These are phyloP conservation scores for Hypoxylon rickii DNA, from an alignment of 495 filamentous ascomycete species.

Conservation along the genomic window DNA sequence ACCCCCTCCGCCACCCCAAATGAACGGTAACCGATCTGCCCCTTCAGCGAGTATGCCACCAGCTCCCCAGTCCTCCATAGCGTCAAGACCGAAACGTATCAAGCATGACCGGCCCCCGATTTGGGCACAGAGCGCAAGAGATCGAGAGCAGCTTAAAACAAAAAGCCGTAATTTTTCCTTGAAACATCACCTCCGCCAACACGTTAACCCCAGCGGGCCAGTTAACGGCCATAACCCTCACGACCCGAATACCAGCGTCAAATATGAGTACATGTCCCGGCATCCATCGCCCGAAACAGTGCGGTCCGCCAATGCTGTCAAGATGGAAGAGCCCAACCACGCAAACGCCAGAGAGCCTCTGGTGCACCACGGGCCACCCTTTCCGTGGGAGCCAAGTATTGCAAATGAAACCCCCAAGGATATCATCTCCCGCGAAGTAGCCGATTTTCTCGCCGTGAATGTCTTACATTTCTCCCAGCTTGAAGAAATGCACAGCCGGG, in stretches of 20 bases:
- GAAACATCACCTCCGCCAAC: constrained; percentile 38
- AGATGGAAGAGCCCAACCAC: constrained; percentile 26
- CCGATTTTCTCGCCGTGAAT: constrained; percentile 73
- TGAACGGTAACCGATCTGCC: constrained; percentile 45
- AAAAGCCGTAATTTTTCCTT: constrained; percentile 44
- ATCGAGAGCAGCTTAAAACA: constrained; percentile 26
- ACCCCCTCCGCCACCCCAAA: constrained; percentile 48
- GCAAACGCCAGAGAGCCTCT: constrained; percentile 11
- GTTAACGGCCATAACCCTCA: constrained; percentile 44
- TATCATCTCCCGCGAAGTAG: constrained; percentile 66
- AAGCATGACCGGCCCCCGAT: constrained; percentile 45
- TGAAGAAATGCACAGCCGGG: constrained; percentile 57
- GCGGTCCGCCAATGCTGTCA: constrained; percentile 37
- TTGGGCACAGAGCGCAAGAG: constrained; percentile 47
- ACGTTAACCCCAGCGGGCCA: constrained; percentile 26
- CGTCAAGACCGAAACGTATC: constrained; percentile 44
- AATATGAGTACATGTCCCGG: constrained; percentile 46
- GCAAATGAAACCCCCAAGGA: constrained; percentile 67
- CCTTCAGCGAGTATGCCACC: constrained; percentile 24
- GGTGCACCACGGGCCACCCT: constrained; percentile 34
- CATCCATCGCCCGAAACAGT: constrained; percentile 54
- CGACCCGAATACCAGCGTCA: constrained; percentile 28
- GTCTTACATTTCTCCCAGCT: constrained; percentile 64
- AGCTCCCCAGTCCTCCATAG: constrained; percentile 35
- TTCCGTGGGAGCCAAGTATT: constrained; percentile 77